Base-by-base conservation (phyloP, 495 filamentous ascomycete genomes). In the Tuber umbilicatum region DNA sequence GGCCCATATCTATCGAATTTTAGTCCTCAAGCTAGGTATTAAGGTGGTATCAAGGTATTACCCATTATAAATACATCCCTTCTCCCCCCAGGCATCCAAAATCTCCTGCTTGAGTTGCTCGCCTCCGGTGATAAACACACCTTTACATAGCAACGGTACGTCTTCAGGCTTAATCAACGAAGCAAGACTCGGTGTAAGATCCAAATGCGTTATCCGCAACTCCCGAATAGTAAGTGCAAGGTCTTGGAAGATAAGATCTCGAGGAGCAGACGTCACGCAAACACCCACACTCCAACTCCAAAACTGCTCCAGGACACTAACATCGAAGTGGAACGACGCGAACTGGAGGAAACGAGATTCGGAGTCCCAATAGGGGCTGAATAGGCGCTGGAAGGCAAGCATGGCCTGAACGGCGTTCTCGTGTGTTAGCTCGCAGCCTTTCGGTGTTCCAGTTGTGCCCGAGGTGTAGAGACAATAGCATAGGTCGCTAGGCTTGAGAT, bases 271-370 rank as follows among this genome's bases (percentile, higher is more conserved):
- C 2, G 92, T 90, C 7, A 95, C 88, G 16, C 90, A 90, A 67
- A 95, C 92, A 10, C 93, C 92, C 17, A 93, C 90, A 69, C 88
- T 92, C 93, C 93, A 96, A 70, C 88, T 93, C 92, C 92, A 95
- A 82, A 91, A 96, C 77, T 94, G 92, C 82, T 97, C 93, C 23
- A 95, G 85, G 9, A 95, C 91, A 40, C 91, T 93, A 35, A 95
- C 93, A 78, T 97, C 93, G 74, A 97, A 97, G 81, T 94, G 92
- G 72, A 94, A 91, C 1, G 92, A 93, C 10, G 93, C 93, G 79
- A 97, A 97, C 82, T 97, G 93, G 21, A 97, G 85, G 89, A 91
- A 95, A 69, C 89, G 86, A 1, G 93, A 94, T 21, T 88, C 81
- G 5, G 83, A 75, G 75, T 89, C 86, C 93, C 93, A 94, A 75